Evolutionary conservation across 2,329 filamentous ascomycete species (phyloP), one percentile per base, ranked within the genome.

Genomic region (Colletotrichum tofieldiae): DNA sequence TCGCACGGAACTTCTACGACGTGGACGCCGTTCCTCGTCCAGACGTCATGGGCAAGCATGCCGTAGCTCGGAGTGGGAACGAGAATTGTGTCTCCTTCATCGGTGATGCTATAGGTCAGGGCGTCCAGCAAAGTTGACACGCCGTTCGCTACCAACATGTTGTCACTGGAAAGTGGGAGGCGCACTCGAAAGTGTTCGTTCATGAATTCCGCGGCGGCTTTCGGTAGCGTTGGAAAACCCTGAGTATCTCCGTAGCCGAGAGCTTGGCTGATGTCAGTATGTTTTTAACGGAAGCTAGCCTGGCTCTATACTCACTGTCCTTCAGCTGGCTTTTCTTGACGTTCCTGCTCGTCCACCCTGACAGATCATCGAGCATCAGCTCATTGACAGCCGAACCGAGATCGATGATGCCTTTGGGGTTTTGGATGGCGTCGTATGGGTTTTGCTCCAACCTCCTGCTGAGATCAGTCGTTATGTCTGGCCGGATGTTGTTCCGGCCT

Each of bases 1-100:
- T 71, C 63, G 32, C 67, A 71, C 5, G 67, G 64, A 0, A 71
- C 67, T n/a, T 61, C 47, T 12, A 71, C 67, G 3, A 71, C 39
- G 3, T 47, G 56, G 12, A 71, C 41, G 20, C 35, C 23, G 12
- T 67, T 71, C 5, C 64, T 63, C 9, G 60, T 32, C 23, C 55
- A 70, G 47, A 61, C 23, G 11, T 64, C 54, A 14, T 43, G 26
- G 23, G 54, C 47, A 16, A 56, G 49, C 35, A 65, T 65, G 32
- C 55, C 55, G 5, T 45, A 61, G 55, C 41, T 70, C 0, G 70
- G 70, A 0, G 70, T 70, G 12, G 70, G 60, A 9, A 64, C 18
- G 16, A 72, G 47, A 14, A 72, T 64, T 0, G 70, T n/a, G 8
- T 65, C 66, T 26, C 55, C 66, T 16, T 45, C 54, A 16, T 70